phyloP scores from a whole-genome alignment of 768 basidiomycete genomes.

The Pleurotus salmoneostramineus region DNA sequence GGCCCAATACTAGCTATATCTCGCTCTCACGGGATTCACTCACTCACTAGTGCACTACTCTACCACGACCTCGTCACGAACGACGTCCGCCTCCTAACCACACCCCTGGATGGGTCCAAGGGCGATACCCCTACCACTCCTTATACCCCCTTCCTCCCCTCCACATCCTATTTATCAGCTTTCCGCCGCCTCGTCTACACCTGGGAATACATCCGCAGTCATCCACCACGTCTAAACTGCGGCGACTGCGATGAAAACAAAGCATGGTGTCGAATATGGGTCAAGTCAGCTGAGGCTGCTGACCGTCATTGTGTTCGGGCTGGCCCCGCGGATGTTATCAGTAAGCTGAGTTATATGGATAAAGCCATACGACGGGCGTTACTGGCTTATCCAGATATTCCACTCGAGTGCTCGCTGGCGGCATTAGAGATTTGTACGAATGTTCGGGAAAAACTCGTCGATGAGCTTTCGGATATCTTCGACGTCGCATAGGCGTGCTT shows the following conservation, averaged over 20 bases:
- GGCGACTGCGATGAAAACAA: constrained; percentile 45
- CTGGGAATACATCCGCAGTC: constrained; percentile 49
- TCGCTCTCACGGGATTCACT: constrained; percentile 29
- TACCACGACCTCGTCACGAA: constrained; percentile 39
- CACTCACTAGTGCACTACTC: constrained; percentile 48
- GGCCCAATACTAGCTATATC: constrained; percentile 35
- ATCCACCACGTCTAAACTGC: constrained; percentile 39
- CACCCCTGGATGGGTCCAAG: background rate
- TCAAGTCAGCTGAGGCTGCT: constrained; percentile 43
- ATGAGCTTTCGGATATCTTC: background rate
- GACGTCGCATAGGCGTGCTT: background rate
- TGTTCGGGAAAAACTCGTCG: background rate
- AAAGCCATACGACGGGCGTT: constrained; percentile 31
- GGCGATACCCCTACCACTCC: background rate
- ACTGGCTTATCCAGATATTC: constrained; percentile 28
- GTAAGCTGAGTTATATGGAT: constrained; percentile 45
- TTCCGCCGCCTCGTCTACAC: constrained; percentile 48
- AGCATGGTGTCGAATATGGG: constrained; percentile 50
- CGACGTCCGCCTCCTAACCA: background rate
- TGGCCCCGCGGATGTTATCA: constrained; percentile 55
- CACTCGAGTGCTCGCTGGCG: constrained; percentile 37
- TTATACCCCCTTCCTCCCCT: background rate
- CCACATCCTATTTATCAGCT: constrained; percentile 27
- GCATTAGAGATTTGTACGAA: constrained; percentile 29
- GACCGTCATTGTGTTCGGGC: constrained; percentile 29